phyloP scores from a whole-genome alignment of 306 rosid species.

The Castanospermum australe region DNA sequence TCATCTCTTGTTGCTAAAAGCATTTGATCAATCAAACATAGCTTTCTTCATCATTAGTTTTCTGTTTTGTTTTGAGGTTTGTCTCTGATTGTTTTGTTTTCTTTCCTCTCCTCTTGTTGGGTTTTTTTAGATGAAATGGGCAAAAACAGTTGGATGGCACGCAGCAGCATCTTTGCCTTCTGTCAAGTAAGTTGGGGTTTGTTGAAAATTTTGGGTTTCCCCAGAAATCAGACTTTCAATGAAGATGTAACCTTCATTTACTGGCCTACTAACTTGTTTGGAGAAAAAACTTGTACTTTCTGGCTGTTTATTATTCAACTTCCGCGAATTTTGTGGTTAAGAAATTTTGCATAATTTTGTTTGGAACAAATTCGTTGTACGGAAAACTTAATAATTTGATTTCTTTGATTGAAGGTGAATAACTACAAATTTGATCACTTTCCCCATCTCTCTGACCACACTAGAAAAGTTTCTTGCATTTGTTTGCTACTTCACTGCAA shows the following conservation, averaged over 20 bases:
- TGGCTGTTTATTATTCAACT: neutral
- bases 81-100: neutral
- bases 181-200: conserved; percentile 43
- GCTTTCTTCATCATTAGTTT: neutral
- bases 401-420: neutral
- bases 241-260: no score
- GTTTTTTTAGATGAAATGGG: conserved; percentile 36
- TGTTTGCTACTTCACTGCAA: neutral
- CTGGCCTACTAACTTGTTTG: neutral
- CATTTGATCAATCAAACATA: neutral
- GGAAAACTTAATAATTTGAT: neutral
- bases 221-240: no score
- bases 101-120: neutral
- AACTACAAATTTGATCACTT: neutral
- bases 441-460: neutral
- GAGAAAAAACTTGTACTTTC: neutral
- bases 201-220: neutral
- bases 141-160: conserved; percentile 27
- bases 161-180: conserved; percentile 37
- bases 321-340: neutral
- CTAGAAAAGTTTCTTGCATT: neutral
- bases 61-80: neutral
- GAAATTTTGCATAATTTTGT: neutral
- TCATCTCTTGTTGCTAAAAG: neutral
- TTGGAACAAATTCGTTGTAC: neutral